Conservation (phyloP, 1,284 basidiomycete species). For the Phellopilus nigrolimitatus region DNA sequence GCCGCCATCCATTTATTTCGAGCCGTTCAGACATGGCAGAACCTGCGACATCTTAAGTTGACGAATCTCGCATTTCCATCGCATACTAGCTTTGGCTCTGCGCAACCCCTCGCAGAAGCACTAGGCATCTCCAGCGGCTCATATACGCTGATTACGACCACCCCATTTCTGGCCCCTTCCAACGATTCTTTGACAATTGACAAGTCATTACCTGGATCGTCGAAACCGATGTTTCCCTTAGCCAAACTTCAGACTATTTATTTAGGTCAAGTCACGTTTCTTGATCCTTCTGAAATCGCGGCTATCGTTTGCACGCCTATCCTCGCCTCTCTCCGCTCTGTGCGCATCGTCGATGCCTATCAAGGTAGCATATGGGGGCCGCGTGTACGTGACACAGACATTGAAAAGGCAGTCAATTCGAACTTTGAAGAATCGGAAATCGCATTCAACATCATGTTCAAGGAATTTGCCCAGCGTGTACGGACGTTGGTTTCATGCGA, state of each 20-base stretch:
- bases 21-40: constrained; percentile 40
- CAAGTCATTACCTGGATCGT: neutral
- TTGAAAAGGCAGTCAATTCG: constrained; percentile 32
- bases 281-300: constrained; percentile 38
- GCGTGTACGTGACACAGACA: constrained; percentile 36
- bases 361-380: constrained; percentile 53
- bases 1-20: constrained; percentile 40
- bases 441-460: neutral
- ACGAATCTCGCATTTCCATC: constrained; percentile 39
- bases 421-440: neutral
- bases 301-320: constrained; percentile 31
- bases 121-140: neutral
- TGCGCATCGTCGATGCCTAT: constrained; percentile 52
- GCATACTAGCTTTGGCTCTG: neutral
- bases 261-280: constrained; percentile 45
- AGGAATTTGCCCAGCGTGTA: constrained; percentile 29
- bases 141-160: neutral
- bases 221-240: constrained; percentile 21
- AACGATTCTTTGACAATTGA: neutral
- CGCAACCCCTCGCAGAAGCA: neutral
- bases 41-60: constrained; percentile 41
- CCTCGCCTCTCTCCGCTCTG: constrained; percentile 29
- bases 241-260: constrained; percentile 39
- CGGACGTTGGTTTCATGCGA: constrained; percentile 42
- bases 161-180: neutral